Percentiles rank a stretch among this genome's conserved stretches.
These are phyloP conservation scores for Bipolaris sorokiniana DNA, from an alignment of 2,329 filamentous ascomycete genomes.

Conservation along the genomic window DNA sequence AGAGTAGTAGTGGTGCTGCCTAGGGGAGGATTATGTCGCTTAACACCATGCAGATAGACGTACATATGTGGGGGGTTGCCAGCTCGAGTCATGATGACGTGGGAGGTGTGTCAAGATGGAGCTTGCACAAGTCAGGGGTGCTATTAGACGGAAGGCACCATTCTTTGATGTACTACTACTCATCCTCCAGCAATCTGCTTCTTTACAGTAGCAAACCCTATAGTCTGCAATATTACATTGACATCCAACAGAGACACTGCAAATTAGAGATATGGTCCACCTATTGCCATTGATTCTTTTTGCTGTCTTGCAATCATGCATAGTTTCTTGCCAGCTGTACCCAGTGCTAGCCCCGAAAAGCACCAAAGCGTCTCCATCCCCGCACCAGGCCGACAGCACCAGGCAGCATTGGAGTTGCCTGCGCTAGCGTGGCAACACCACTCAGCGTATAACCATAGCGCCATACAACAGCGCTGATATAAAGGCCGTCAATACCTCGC, in stretches of 20 bases:
- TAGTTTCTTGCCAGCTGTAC: too few relatives aligned
- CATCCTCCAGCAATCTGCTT: background rate
- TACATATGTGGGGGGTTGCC: background rate
- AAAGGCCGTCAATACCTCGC: background rate
- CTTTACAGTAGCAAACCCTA: background rate
- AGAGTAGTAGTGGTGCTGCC: background rate
- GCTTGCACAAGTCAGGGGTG: background rate
- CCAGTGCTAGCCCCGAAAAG: background rate
- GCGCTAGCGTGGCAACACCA: background rate
- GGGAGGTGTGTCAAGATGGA: background rate
- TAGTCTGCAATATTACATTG: background rate
- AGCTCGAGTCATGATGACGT: background rate
- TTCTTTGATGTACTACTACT: background rate
- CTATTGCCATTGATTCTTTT: too few relatives aligned
- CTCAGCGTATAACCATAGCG: background rate
- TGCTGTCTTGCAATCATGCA: too few relatives aligned
- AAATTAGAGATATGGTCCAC: too few relatives aligned
- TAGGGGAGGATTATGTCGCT: background rate
- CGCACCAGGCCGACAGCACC: background rate
- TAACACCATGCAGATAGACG: background rate
- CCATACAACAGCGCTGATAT: background rate
- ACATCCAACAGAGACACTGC: too few relatives aligned
- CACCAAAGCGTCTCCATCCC: background rate
- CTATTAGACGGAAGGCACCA: too few relatives aligned
- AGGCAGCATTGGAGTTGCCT: background rate